Percentiles rank a stretch among this genome's conserved stretches.
Conservation (phyloP, 2,329 filamentous ascomycete genomes). For the Keithomyces neogunnii region DNA sequence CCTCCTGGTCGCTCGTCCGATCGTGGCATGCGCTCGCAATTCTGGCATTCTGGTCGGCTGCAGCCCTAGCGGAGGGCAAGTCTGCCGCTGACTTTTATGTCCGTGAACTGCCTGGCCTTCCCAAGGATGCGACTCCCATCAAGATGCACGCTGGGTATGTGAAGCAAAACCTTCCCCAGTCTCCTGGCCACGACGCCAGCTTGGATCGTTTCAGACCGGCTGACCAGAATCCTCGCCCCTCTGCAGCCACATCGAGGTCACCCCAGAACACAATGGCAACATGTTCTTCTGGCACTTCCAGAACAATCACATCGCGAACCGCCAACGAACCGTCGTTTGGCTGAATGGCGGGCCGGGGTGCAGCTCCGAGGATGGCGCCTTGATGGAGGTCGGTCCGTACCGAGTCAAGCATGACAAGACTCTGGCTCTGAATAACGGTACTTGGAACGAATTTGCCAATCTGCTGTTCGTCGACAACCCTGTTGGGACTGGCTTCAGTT, state of each 20-base stretch:
- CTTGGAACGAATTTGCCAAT: constrained; percentile 98
- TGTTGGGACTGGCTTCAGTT: constrained; percentile 93
- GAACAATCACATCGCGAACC: constrained; percentile 89
- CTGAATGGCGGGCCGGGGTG: constrained; percentile 95
- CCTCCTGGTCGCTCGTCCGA: neutral
- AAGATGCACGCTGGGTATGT: constrained; percentile 98
- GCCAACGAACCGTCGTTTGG: constrained; percentile 89
- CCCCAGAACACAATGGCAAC: constrained; percentile 77
- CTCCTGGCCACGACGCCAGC: neutral
- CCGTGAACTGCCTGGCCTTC: constrained; percentile 73
- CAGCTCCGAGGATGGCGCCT: constrained; percentile 89
- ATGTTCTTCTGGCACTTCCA: constrained; percentile 98
- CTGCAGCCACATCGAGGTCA: constrained; percentile 80
- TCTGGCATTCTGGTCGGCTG: constrained; percentile 34
- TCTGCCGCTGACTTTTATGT: constrained; percentile 77
- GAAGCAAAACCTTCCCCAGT: neutral
- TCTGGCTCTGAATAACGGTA: constrained; percentile 79
- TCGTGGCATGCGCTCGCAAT: constrained; percentile 17
- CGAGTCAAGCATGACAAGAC: constrained; percentile 66
- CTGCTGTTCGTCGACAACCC: constrained; percentile 95
- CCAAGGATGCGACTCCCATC: constrained; percentile 59
- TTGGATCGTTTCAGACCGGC: constrained; percentile 7
- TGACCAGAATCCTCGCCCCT: constrained; percentile 6
- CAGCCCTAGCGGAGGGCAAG: constrained; percentile 20
- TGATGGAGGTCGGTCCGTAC: constrained; percentile 96